Evolutionary conservation across 345 rosid genomes (phyloP), one percentile per base, ranked within the genome.

Genomic region (Gossypium arboreum): DNA sequence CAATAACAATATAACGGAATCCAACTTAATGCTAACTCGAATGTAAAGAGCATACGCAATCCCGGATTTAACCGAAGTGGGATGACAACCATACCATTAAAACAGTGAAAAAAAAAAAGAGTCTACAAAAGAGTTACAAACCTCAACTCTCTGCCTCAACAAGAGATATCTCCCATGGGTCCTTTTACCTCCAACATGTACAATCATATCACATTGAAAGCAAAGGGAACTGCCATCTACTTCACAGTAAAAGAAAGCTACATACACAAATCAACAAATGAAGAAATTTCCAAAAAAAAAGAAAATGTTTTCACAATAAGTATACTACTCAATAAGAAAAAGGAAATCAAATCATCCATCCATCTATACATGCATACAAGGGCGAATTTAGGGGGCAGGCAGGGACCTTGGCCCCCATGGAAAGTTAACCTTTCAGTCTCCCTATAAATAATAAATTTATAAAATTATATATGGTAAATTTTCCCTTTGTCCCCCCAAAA

Each of bases 131-230:
- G 74, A 81, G 10, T 71, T 76, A 85, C 88, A 82, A 83, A 91
- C 97, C 94, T 91, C 90, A 63, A 89, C 81, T 77, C 97, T 88
- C 87, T 91, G 94, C 85, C 91, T 84, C 68, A 91, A 80, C 66
- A 91, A 75, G 71, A 91, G 94, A 83, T 89, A 89, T 73, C 97
- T 84, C 34, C 84, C 85, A 69, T 91, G 97, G 27, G 94, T 89
- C 84, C 97, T 83, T 84, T 91, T 91, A 73, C 97, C 97, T 69
- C 97, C 97, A 77, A 91, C 94, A 90, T 92, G 97, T 34, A 92
- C 97, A 45, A 84, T 78, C 94, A 85, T 90, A 86, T 92, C 97
- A 62, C 97, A 92, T 90, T 92, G 97, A 69, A 92, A 83, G 84
- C 97, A 92, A 59, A 92, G 91, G 29, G 97, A 92, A 81, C 84